phyloP scores from a whole-genome alignment of 169 alveolate species.

The Eimeria praecox region DNA sequence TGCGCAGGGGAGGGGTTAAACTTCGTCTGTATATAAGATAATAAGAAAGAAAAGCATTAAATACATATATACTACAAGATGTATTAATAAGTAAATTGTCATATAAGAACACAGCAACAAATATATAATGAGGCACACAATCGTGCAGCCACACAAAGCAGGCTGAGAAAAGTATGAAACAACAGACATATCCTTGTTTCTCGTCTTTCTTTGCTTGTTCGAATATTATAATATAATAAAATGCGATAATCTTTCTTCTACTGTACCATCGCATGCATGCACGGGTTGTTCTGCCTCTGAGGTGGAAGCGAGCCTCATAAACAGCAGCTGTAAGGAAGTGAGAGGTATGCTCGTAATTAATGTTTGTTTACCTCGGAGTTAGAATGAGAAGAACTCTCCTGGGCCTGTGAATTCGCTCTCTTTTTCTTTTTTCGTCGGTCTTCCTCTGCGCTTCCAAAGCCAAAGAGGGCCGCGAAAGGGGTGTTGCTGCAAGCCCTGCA shows the following conservation, averaged over 20 bases:
- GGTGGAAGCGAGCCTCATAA: background rate
- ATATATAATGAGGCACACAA: background rate
- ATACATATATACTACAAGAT: no score
- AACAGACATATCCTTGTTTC: background rate
- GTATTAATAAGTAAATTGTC: no score
- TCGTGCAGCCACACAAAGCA: background rate
- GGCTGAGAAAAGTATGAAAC: background rate
- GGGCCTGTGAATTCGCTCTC: slow-evolving; percentile 75
- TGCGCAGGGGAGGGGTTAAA: background rate
- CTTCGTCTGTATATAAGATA: background rate
- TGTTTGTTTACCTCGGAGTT: slow-evolving; percentile 77
- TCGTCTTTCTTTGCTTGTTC: background rate
- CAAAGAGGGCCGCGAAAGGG: slow-evolving; percentile 88
- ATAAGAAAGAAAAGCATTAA: background rate
- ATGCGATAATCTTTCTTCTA: background rate
- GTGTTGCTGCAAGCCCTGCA: slow-evolving; percentile 89
- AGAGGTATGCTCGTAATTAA: background rate
- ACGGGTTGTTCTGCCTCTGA: background rate
- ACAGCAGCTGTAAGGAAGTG: background rate
- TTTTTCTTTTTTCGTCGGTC: slow-evolving; percentile 73
- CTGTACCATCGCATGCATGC: background rate
- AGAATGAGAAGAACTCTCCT: slow-evolving; percentile 49
- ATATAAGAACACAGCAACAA: no score
- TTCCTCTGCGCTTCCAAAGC: slow-evolving; percentile 79
- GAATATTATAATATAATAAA: background rate